These are phyloP conservation scores for Boletus subparvulus DNA, from an alignment of 768 basidiomycete genomes.

Conservation along the genomic window DNA sequence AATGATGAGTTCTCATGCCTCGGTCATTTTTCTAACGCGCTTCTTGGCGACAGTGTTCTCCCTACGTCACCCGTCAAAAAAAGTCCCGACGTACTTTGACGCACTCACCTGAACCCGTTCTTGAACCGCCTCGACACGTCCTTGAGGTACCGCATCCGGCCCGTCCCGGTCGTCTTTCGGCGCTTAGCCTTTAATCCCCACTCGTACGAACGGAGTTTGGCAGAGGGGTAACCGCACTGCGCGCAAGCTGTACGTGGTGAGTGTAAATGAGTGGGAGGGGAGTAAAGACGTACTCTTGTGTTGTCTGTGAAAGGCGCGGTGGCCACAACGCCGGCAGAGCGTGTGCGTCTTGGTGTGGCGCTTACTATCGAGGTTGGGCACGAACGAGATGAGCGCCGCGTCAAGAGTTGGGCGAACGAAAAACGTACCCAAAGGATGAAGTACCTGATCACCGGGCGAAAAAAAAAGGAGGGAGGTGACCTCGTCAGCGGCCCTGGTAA, in stretches of 20 bases:
- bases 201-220: conserved; percentile 93
- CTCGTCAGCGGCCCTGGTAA: conserved; percentile 14
- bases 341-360: conserved; percentile 97
- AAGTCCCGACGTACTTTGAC: background rate
- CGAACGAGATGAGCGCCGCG: background rate
- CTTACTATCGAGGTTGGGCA: conserved; percentile 56
- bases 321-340: conserved; percentile 95
- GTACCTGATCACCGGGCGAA: conserved; percentile 63
- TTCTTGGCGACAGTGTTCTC: conserved; percentile 93
- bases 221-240: conserved; percentile 94
- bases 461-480: background rate
- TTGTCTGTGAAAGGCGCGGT: conserved; percentile 96
- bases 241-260: conserved; percentile 65
- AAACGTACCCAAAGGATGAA: conserved; percentile 88
- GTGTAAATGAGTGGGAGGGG: no score
- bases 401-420: background rate
- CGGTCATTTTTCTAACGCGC: conserved; percentile 59
- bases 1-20: conserved; percentile 36
- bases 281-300: conserved; percentile 78
- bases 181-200: conserved; percentile 99
- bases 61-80: conserved; percentile 36
- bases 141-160: conserved; percentile 93
- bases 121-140: conserved; percentile 93
- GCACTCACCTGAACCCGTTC: conserved; percentile 86
- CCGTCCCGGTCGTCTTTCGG: conserved; percentile 98